Evolutionary conservation across 176 grass and related monocot species (phyloP).

Genomic region (maize (Zea mays)): Zm-B73-REFERENCE-NAM-5.0 NC_050105.1:140006001-140006500

Average conservation of each 20-base stretch:
- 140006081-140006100: conserved; percentile 11
- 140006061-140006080: conserved; percentile 16
- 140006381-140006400: conserved; percentile 14
- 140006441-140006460: conserved; percentile 13
- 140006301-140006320: conserved; percentile 33
- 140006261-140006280: conserved; percentile 6
- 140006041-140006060: conserved; percentile 2
- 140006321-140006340: conserved; percentile 15
- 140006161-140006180: conserved; percentile 6
- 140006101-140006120: background rate
- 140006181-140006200: background rate
- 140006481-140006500: conserved; percentile 33
- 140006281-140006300: conserved; percentile 3
- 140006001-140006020: conserved; percentile 18
- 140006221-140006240: conserved; percentile 5
- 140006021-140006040: conserved; percentile 4
- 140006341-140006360: too few species aligned
- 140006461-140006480: conserved; percentile 9
- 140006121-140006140: conserved; percentile 33
- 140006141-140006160: conserved; percentile 37
- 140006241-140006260: background rate
- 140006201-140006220: background rate
- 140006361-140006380: conserved; percentile 12
- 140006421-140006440: background rate
- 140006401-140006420: background rate